phyloP scores from a whole-genome alignment of 257 asterid species.

The Fraxinus cuspidata region DNA sequence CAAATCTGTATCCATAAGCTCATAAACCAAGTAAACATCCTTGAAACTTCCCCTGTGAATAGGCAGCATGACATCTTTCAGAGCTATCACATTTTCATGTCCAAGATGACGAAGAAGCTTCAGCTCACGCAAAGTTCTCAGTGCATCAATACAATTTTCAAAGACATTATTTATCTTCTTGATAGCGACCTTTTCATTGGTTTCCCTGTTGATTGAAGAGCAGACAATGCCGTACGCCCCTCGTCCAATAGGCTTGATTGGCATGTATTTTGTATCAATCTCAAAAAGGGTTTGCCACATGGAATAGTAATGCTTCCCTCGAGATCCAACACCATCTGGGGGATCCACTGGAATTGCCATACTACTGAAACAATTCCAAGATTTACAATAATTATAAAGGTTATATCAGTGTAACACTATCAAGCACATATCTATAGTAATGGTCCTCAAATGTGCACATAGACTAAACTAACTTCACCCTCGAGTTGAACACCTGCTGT shows the following conservation, averaged over 20 bases:
- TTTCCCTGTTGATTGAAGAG: slow-evolving; percentile 57
- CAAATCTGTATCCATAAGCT: slow-evolving; percentile 66
- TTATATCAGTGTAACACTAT: background rate
- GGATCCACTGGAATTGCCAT: slow-evolving; percentile 67
- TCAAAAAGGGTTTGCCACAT: slow-evolving; percentile 68
- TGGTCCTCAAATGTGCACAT: no score
- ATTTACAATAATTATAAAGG: background rate
- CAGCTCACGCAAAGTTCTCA: slow-evolving; percentile 60
- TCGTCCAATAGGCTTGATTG: slow-evolving; percentile 67
- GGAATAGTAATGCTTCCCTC: slow-evolving; percentile 63
- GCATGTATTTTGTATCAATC: slow-evolving; percentile 57
- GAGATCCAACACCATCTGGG: slow-evolving; percentile 45
- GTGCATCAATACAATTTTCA: slow-evolving; percentile 54
- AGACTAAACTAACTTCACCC: no score
- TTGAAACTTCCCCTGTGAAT: slow-evolving; percentile 49
- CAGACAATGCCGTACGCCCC: slow-evolving; percentile 68
- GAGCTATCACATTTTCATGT: slow-evolving; percentile 61
- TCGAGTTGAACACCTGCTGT: no score
- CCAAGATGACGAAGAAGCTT: slow-evolving; percentile 60
- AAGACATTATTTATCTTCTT: slow-evolving; percentile 59
- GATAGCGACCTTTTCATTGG: slow-evolving; percentile 61
- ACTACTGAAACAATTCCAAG: slow-evolving; percentile 17
- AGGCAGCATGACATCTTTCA: slow-evolving; percentile 68
- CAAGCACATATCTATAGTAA: background rate
- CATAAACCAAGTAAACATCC: slow-evolving; percentile 63